A percentile compares a stretch with the other conserved stretches of the same genome.
These are phyloP conservation scores for Pyrus hybrid DNA, from an alignment of 331 rosid species.

Conservation along the genomic window DNA sequence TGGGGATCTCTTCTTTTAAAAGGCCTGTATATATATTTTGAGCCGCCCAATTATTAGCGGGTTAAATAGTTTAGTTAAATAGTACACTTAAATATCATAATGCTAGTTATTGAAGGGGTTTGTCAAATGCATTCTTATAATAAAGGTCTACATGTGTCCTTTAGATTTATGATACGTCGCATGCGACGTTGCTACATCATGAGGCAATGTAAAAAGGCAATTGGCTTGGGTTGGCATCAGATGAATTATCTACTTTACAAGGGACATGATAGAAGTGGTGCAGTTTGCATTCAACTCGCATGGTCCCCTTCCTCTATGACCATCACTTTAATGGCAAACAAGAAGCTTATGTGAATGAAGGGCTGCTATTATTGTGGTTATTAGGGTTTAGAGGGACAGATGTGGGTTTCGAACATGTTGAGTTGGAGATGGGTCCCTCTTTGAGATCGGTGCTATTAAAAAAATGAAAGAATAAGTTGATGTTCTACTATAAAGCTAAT, in stretches of 20 bases:
- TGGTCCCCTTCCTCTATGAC: slow-evolving; percentile 68
- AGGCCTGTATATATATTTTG: too few species aligned
- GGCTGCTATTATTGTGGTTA: slow-evolving; percentile 26
- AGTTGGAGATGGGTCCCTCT: background rate
- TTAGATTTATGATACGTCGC: slow-evolving; percentile 46
- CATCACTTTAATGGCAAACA: slow-evolving; percentile 56
- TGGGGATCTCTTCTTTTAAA: too few species aligned
- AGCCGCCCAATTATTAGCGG: too few species aligned
- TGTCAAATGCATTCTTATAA: background rate
- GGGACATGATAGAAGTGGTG: slow-evolving; percentile 21
- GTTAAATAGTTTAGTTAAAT: background rate
- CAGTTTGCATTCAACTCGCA: slow-evolving; percentile 40
- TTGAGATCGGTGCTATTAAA: slow-evolving; percentile 4
- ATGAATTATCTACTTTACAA: background rate
- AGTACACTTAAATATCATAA: background rate
- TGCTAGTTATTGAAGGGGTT: background rate
- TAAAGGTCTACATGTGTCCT: slow-evolving; percentile 14
- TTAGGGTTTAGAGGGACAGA: slow-evolving; percentile 12
- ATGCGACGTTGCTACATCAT: slow-evolving; percentile 49
- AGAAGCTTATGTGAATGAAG: slow-evolving; percentile 27
- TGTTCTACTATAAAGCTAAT: too few species aligned
- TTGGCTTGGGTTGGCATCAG: slow-evolving; percentile 34
- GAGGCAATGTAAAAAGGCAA: slow-evolving; percentile 37
- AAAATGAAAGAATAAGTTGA: background rate
- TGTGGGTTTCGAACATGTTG: slow-evolving; percentile 16